Percentiles rank a stretch among this genome's conserved stretches.
Conservation (phyloP, 164 flowering plant species). For the Stephania cephalantha region DNA sequence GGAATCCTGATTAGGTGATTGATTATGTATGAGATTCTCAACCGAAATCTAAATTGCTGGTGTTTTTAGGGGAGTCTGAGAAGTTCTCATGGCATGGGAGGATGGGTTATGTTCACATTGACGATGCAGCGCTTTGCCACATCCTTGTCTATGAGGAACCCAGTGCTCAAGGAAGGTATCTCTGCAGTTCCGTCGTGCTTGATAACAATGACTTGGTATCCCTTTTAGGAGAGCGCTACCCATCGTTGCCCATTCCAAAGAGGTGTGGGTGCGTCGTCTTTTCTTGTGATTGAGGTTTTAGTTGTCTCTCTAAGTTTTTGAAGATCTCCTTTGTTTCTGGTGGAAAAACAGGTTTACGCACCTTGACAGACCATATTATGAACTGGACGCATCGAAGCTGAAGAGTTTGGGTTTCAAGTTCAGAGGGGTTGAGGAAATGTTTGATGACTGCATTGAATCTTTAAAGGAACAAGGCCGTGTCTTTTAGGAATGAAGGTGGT, state of each 20-base stretch:
- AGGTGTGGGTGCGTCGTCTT: conserved; percentile 30
- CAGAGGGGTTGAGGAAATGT: conserved; percentile 74
- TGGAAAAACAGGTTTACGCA: conserved; percentile 39
- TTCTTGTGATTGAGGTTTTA: not conserved
- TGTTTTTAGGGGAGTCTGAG: conserved; percentile 50
- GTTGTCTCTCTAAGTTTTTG: no score
- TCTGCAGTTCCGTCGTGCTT: conserved; percentile 60
- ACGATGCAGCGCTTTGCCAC: conserved; percentile 78
- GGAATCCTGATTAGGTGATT: no score
- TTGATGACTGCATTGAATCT: conserved; percentile 72
- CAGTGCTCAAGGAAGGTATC: conserved; percentile 58
- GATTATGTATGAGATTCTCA: no score
- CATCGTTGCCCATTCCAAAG: conserved; percentile 49
- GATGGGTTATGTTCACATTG: conserved; percentile 93
- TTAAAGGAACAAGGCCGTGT: conserved; percentile 60
- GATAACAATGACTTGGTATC: conserved; percentile 52
- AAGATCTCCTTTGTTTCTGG: no score
- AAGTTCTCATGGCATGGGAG: conserved; percentile 71
- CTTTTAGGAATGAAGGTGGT: not conserved
- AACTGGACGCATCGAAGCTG: conserved; percentile 57
- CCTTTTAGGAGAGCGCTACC: conserved; percentile 46
- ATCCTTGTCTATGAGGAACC: conserved; percentile 63
- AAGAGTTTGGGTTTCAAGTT: conserved; percentile 63
- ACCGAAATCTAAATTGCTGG: no score
- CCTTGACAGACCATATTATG: conserved; percentile 45